phyloP scores from a whole-genome alignment of 495 filamentous ascomycete species.

The Peziza echinospora region DNA sequence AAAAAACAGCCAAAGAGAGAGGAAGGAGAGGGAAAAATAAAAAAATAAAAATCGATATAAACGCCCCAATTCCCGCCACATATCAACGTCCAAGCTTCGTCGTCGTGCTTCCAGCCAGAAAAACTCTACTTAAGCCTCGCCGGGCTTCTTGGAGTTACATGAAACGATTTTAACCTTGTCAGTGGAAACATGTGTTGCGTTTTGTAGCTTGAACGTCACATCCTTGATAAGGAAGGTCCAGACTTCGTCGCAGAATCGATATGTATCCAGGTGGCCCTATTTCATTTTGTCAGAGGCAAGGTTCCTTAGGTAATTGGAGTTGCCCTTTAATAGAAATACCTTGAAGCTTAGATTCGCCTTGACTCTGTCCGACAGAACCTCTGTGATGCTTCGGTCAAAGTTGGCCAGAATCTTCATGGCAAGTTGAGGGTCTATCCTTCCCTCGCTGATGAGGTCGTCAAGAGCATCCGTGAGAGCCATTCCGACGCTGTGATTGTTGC shows the following conservation, averaged over 20 bases:
- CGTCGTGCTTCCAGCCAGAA: too few species aligned
- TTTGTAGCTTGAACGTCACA: constrained; percentile 87
- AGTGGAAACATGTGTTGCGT: constrained; percentile 32
- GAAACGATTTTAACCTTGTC: constrained; percentile 96
- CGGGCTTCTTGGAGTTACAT: constrained; percentile 71
- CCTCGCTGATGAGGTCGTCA: constrained; percentile 80
- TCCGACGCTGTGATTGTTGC: constrained; percentile 72
- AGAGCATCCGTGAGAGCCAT: constrained; percentile 83
- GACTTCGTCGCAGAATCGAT: constrained; percentile 99
- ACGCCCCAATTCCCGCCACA: too few species aligned
- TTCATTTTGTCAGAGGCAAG: not conserved
- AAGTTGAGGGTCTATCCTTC: constrained; percentile 87
- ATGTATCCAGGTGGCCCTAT: constrained; percentile 92
- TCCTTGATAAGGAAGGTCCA: constrained; percentile 99
- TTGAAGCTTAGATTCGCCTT: constrained; percentile 86
- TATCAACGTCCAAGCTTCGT: too few species aligned
- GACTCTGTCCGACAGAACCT: constrained; percentile 73
- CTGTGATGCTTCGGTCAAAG: constrained; percentile 76
- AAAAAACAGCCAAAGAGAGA: too few species aligned
- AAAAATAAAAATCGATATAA: too few species aligned
- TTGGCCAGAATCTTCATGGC: constrained; percentile 92
- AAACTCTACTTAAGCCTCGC: constrained; percentile 28
- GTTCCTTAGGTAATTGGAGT: not conserved
- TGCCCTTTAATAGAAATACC: constrained; percentile 39
- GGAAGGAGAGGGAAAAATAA: too few species aligned